Evolutionary conservation across 129 eudicot species (phyloP).

Genomic region (Apium graveolens): DNA sequence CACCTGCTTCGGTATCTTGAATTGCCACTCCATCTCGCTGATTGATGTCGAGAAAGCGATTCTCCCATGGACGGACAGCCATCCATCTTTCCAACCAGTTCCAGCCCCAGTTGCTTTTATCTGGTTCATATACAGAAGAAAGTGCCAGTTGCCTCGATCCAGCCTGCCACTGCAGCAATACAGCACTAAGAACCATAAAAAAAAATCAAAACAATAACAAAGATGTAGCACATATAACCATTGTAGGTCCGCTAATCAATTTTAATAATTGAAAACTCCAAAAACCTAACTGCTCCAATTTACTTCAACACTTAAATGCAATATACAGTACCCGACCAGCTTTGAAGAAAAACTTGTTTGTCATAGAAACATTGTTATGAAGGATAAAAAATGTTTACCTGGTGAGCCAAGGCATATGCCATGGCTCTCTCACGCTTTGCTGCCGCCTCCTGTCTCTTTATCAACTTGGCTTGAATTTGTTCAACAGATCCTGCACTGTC

Average conservation of each 20-base stretch:
- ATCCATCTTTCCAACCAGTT: conserved; percentile 98
- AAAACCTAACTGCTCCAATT: background rate
- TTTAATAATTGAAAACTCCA: background rate
- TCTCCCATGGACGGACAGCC: conserved; percentile 99
- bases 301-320: background rate
- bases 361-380: background rate
- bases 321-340: background rate
- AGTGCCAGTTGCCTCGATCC: conserved; percentile 67
- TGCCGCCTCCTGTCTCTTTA: conserved; percentile 94
- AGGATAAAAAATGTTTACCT: conserved; percentile 33
- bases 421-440: conserved; percentile 98
- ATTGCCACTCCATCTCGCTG: conserved; percentile 51
- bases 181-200: background rate
- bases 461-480: conserved; percentile 77
- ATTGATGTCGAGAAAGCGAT: conserved; percentile 67
- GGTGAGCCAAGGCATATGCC: conserved; percentile 98
- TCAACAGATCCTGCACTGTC: conserved; percentile 93
- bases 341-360: background rate
- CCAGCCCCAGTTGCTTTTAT: conserved; percentile 93
- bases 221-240: background rate
- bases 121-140: conserved; percentile 67
- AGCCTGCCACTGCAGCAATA: conserved; percentile 83
- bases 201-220: background rate
- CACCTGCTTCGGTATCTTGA: conserved; percentile 34
- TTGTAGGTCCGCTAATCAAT: background rate